phyloP scores from a whole-genome alignment of 108 stramenopile genomes.

The Chaetoceros tenuissimus region DNA sequence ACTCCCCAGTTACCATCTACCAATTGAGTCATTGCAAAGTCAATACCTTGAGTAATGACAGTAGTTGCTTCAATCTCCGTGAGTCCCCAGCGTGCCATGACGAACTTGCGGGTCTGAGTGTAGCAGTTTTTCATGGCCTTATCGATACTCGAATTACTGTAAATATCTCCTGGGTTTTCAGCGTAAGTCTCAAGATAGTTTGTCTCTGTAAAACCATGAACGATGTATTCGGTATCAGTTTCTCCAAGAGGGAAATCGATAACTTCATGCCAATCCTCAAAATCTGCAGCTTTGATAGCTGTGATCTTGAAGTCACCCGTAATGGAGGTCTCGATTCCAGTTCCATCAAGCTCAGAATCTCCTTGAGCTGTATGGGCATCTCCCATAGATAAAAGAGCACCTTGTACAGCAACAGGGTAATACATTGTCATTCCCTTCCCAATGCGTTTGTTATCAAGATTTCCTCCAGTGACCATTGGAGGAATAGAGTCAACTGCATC shows the following conservation, averaged over 20 bases:
- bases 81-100: conserved; percentile 25
- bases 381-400: conserved; percentile 20
- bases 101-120: conserved; percentile 36
- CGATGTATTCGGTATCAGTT: conserved; percentile 23
- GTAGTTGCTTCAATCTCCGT: conserved; percentile 27
- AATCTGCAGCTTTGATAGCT: conserved; percentile 31
- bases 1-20: conserved; percentile 46
- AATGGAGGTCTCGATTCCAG: conserved; percentile 33
- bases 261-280: conserved; percentile 19
- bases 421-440: conserved; percentile 26
- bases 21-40: conserved; percentile 32
- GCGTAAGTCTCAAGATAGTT: conserved; percentile 27
- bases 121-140: conserved; percentile 33
- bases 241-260: conserved; percentile 34
- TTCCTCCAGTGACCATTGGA: conserved; percentile 23
- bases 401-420: conserved; percentile 23
- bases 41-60: conserved; percentile 23
- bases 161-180: conserved; percentile 23
- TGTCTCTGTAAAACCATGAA: conserved; percentile 35
- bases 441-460: conserved; percentile 25
- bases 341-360: conserved; percentile 30
- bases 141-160: conserved; percentile 25
- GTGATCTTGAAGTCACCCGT: conserved; percentile 31
- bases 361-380: conserved; percentile 25
- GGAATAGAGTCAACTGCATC: conserved; percentile 32